phyloP scores from a whole-genome alignment of 257 asterid species.

The Capsicum chinense region DNA sequence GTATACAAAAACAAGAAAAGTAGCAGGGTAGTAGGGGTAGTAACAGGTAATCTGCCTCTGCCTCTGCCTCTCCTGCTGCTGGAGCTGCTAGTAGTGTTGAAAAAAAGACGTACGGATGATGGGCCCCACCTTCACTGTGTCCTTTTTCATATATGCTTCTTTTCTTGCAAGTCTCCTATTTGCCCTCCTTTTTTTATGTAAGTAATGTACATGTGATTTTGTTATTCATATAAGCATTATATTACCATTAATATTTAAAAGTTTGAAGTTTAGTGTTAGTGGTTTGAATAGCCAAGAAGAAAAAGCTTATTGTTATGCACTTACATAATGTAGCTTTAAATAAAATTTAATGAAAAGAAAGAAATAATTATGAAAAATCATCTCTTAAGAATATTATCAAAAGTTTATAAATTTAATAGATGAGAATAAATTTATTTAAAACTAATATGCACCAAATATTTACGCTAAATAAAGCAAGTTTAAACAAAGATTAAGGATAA shows the following conservation, averaged over 20 bases:
- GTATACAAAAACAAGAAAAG: not conserved
- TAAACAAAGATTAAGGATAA: not conserved
- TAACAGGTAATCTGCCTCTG: not conserved
- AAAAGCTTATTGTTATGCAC: too few species aligned
- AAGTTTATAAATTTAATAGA: not conserved
- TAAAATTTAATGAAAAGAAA: too few species aligned
- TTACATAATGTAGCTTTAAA: too few species aligned
- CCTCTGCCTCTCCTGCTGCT: not conserved
- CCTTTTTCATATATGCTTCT: not conserved
- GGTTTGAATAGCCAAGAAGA: too few species aligned
- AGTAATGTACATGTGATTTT: too few species aligned
- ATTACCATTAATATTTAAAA: too few species aligned
- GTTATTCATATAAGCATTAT: too few species aligned
- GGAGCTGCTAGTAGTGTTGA: not conserved
- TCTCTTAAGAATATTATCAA: not conserved
- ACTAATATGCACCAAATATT: not conserved
- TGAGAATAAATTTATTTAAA: too few species aligned
- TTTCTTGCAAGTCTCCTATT: not conserved
- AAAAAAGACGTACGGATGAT: not conserved
- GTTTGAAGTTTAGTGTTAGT: too few species aligned
- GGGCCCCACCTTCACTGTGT: not conserved
- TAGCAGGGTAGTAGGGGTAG: not conserved
- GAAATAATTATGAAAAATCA: too few species aligned
- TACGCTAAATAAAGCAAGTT: not conserved
- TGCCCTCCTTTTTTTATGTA: not conserved